phyloP scores from a whole-genome alignment of 805 yeast genomes.

The Pichia kluyveri region DNA sequence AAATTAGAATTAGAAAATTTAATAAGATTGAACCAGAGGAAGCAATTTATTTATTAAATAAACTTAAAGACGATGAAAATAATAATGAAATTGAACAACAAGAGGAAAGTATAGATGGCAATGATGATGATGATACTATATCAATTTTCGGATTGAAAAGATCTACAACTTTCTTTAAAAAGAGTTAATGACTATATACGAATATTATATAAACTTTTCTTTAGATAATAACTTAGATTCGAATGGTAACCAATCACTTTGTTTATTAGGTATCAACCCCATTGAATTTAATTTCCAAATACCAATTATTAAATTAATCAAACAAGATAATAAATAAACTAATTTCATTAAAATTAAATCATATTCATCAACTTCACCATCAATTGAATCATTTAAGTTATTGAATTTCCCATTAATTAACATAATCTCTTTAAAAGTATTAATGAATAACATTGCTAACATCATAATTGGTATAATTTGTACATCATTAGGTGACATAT shows the following conservation, averaged over 20 bases:
- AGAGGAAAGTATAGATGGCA: slow-evolving; percentile 1
- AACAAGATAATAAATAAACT: slow-evolving; percentile 28
- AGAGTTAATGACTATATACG: background rate
- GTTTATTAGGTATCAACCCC: slow-evolving; percentile 86
- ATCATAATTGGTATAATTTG: slow-evolving; percentile 89
- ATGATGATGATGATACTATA: slow-evolving; percentile 12
- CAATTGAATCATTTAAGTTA: slow-evolving; percentile 10
- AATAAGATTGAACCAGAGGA: slow-evolving; percentile 68
- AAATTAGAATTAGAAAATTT: slow-evolving; percentile 52
- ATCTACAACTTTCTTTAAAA: slow-evolving; percentile 11
- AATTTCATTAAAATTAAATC: slow-evolving; percentile 20
- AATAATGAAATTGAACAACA: background rate
- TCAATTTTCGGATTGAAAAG: slow-evolving; percentile 22
- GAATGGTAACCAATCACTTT: slow-evolving; percentile 91
- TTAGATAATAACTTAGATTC: slow-evolving; percentile 35
- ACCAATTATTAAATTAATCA: slow-evolving; percentile 62
- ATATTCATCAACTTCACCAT: slow-evolving; percentile 8
- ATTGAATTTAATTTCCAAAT: slow-evolving; percentile 74
- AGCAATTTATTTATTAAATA: slow-evolving; percentile 53
- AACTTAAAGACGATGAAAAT: slow-evolving; percentile 24
- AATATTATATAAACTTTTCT: slow-evolving; percentile 9
- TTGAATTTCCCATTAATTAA: slow-evolving; percentile 46
- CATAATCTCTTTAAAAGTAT: slow-evolving; percentile 66
- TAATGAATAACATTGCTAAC: slow-evolving; percentile 74
- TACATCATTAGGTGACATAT: slow-evolving; percentile 84